A percentile compares a stretch with the other conserved stretches of the same genome.
Conservation (phyloP, 1,139 yeast genomes). For the Kodamaea fungicola region DNA sequence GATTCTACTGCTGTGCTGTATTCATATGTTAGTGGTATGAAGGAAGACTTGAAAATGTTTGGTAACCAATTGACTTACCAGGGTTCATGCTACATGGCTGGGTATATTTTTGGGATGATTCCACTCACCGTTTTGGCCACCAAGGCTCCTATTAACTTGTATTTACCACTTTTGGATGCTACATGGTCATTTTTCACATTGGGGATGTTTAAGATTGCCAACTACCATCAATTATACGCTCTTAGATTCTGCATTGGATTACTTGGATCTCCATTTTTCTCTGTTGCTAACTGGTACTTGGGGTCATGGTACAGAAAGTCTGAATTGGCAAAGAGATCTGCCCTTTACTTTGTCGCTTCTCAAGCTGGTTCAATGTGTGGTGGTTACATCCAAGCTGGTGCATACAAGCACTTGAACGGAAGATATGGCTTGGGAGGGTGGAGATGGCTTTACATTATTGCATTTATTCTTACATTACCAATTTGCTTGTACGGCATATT, state of each 20-base stretch:
- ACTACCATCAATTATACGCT: conserved; percentile 17
- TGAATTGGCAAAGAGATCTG: conserved; percentile 16
- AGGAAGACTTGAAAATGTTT: conserved; percentile 32
- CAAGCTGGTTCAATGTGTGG: conserved; percentile 16
- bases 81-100: conserved; percentile 52
- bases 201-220: conserved; percentile 15
- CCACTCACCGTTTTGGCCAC: conserved; percentile 12
- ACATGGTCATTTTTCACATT: conserved; percentile 17
- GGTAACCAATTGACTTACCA: conserved; percentile 47
- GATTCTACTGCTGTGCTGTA: conserved; percentile 16
- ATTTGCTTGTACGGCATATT: conserved; percentile 24
- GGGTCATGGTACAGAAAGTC: conserved; percentile 16
- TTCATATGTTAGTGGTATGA: conserved; percentile 39
- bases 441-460: conserved; percentile 41
- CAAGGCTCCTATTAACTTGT: conserved; percentile 10
- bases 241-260: conserved; percentile 17
- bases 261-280: conserved; percentile 14
- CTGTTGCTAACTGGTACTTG: conserved; percentile 12
- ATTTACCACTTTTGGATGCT: conserved; percentile 14
- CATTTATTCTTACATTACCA: conserved; percentile 39
- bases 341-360: conserved; percentile 18
- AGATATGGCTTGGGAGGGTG: conserved; percentile 32
- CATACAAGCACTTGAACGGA: conserved; percentile 30
- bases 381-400: conserved; percentile 40
- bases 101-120: conserved; percentile 48